Evolutionary conservation across 192 early-diverging fungal genomes (phyloP), one percentile per base, ranked within the genome.

Genomic region (Dimargaris verticillata): DNA sequence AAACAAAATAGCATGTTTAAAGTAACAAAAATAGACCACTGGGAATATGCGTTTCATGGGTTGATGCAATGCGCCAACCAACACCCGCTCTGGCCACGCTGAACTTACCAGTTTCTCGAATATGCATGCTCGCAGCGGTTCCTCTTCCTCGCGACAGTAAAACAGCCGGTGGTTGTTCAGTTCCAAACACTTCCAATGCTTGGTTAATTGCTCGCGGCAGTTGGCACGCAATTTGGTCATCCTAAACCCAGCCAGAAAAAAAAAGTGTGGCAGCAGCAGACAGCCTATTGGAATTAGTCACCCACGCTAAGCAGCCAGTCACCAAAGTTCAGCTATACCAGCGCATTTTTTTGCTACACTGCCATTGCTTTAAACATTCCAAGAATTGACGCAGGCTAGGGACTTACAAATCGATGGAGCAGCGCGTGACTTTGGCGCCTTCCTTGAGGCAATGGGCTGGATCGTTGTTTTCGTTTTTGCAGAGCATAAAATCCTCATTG

Each of bases 401-500:
- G 15, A 78, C 81, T 71, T 69, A 88, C 81, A 88, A 66, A 62
- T 92, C 85, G 60, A 91, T 79, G 42, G 88, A 88, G 67, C 95
- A 98, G 17, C 95, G 85, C 45, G 95, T 98, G 65, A 95, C 93
- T 65, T 89, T 90, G 63, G 93, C 79, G 14, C 95, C 95, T 62
- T 98, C 95, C 76, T 83, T 80, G 46, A 98, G 72, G 63, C 95
- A 98, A 65, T 92, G 87, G 59, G 79, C 70, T 10, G 95, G 95
- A 66, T 95, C 86, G 58, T 82, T 80, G 69, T 78, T 86, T 63
- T 95, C 90, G 66, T 83, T 79, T 77, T 95, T 98, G 80, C 95
- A 98, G 44, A 89, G 78, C 87, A 98, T 91, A 67, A 88, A 98
- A 68, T 98, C 95, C 64, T 95, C 90, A 65, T 83, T 88, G 78